Evolutionary conservation across 306 rosid genomes (phyloP).

Genomic region (Nissolia schottii): DNA sequence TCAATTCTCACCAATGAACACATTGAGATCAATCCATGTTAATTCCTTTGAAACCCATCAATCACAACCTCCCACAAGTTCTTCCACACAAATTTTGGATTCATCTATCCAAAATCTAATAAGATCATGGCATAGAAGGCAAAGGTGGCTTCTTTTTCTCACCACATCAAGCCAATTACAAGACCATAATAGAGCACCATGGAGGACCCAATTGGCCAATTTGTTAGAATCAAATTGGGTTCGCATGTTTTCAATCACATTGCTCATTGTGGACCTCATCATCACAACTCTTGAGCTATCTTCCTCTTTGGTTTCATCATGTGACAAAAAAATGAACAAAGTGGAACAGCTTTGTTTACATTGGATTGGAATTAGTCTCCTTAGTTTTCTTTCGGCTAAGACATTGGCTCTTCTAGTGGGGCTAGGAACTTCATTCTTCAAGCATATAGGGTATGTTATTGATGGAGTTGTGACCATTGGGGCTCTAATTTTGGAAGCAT

Average conservation of each 20-base stretch:
- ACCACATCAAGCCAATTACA: background rate
- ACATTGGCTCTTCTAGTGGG: conserved; percentile 32
- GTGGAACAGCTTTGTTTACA: conserved; percentile 23
- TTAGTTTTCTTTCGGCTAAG: conserved; percentile 40
- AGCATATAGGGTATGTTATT: conserved; percentile 41
- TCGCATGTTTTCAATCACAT: conserved; percentile 25
- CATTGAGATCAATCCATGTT: conserved; percentile 4
- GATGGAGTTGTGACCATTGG: conserved; percentile 42
- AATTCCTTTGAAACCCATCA: conserved; percentile 25
- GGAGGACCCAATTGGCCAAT: conserved; percentile 43
- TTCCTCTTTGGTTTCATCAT: conserved; percentile 36
- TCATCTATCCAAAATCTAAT: conserved; percentile 33
- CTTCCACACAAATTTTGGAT: conserved; percentile 29
- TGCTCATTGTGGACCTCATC: conserved; percentile 50
- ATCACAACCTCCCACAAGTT: background rate
- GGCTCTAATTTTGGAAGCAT: conserved; percentile 48
- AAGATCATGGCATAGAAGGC: conserved; percentile 40
- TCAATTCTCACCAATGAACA: conserved; percentile 24
- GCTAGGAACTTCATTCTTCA: conserved; percentile 36
- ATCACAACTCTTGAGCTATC: conserved; percentile 57
- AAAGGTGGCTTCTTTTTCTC: conserved; percentile 26
- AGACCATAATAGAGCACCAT: conserved; percentile 26
- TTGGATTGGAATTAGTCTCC: conserved; percentile 54
- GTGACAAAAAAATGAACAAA: conserved; percentile 5
- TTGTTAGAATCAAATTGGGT: conserved; percentile 49